Percentiles rank a stretch among this genome's conserved stretches.
Evolutionary conservation across 2,329 filamentous ascomycete genomes (phyloP).

Genomic region (Bipolaris victoriae): DNA sequence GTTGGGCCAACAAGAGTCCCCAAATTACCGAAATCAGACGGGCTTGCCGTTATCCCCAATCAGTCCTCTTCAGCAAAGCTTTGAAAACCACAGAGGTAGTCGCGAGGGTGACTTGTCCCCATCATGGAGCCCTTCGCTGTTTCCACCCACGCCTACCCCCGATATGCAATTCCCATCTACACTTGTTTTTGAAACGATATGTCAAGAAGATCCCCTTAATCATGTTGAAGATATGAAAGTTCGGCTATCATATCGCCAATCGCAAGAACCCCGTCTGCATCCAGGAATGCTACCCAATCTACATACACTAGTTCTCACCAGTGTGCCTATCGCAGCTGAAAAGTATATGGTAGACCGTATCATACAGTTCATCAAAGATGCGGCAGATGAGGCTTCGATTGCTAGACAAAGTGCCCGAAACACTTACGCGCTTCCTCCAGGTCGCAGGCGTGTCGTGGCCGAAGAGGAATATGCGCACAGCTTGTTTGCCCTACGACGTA

Average conservation of each 20-base stretch:
- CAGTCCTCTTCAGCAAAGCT: conserved; percentile 17
- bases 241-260: conserved; percentile 41
- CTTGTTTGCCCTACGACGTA: conserved; percentile 61
- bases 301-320: conserved; percentile 62
- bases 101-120: neutral
- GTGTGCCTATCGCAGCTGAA: conserved; percentile 58
- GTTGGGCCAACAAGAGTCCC: conserved; percentile 49
- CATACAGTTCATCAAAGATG: conserved; percentile 62
- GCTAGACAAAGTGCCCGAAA: conserved; percentile 60
- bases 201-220: conserved; percentile 31
- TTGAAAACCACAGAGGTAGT: conserved; percentile 12
- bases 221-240: conserved; percentile 40
- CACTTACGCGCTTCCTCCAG: conserved; percentile 66
- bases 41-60: conserved; percentile 22
- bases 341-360: conserved; percentile 49
- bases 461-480: conserved; percentile 57
- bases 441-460: conserved; percentile 56
- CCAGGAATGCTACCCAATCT: conserved; percentile 62
- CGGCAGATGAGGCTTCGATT: conserved; percentile 61
- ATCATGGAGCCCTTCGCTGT: neutral
- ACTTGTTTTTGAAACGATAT: conserved; percentile 7
- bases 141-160: conserved; percentile 8
- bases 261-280: conserved; percentile 52
- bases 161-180: neutral
- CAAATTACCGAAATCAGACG: conserved; percentile 55